A percentile compares a stretch with the other conserved stretches of the same genome.
Conservation (phyloP, 2,329 filamentous ascomycete species). For the Akanthomyces muscarius region DNA sequence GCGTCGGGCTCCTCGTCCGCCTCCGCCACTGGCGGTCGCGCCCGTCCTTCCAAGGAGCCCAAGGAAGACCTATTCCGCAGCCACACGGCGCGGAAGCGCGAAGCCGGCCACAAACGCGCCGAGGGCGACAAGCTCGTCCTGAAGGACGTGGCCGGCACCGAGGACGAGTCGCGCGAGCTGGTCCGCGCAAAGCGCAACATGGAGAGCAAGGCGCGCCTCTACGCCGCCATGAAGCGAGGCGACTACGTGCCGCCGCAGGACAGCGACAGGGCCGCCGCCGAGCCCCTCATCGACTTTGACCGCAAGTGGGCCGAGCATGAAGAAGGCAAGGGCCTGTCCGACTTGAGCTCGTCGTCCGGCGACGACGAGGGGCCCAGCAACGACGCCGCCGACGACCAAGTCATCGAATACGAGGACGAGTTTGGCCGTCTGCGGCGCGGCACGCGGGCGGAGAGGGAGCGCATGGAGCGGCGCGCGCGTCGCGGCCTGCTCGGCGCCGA, state of each 20-base stretch:
- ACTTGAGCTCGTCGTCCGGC: slow-evolving; percentile 26
- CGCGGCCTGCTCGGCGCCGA: slow-evolving; percentile 52
- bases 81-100: slow-evolving; percentile 23
- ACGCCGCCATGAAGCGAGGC: slow-evolving; percentile 87
- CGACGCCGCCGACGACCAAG: slow-evolving; percentile 47
- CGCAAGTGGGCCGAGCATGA: slow-evolving; percentile 83
- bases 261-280: slow-evolving; percentile 45
- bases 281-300: slow-evolving; percentile 86
- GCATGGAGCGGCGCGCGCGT: slow-evolving; percentile 51
- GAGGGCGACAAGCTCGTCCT: slow-evolving; percentile 48
- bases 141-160: slow-evolving; percentile 50
- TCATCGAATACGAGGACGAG: slow-evolving; percentile 88
- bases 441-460: slow-evolving; percentile 64
- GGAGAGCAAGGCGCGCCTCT: slow-evolving; percentile 85
- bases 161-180: slow-evolving; percentile 63
- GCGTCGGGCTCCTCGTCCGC: slow-evolving; percentile 40
- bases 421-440: slow-evolving; percentile 79
- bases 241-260: slow-evolving; percentile 67
- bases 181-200: slow-evolving; percentile 73
- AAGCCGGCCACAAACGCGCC: slow-evolving; percentile 35
- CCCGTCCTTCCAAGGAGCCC: slow-evolving; percentile 44
- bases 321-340: slow-evolving; percentile 48
- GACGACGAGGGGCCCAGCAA: slow-evolving; percentile 32
- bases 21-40: slow-evolving; percentile 33
- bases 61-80: slow-evolving; percentile 45